phyloP scores from a whole-genome alignment of 2,329 filamentous ascomycete genomes.

The Helicocarpus griseus region DNA sequence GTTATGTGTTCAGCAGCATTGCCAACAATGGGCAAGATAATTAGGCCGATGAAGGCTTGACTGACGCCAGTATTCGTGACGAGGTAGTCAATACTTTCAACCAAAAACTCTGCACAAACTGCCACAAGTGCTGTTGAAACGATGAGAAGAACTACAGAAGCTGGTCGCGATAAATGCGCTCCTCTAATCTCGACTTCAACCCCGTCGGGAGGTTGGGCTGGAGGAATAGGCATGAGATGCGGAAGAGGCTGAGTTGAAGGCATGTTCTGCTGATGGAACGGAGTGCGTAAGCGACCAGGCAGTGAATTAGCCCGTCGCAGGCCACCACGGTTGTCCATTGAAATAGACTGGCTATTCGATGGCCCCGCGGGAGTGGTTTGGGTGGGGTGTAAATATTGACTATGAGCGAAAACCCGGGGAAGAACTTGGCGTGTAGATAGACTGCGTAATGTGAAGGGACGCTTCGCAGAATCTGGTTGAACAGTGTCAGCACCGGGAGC shows the following conservation, averaged over 20 bases:
- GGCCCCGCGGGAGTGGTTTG: conserved; percentile 7
- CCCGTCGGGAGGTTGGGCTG: conserved; percentile 18
- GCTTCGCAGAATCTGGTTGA: conserved; percentile 25
- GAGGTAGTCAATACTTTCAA: conserved; percentile 56
- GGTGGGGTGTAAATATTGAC: conserved; percentile 51
- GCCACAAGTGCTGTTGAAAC: conserved; percentile 57
- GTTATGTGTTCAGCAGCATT: conserved; percentile 67
- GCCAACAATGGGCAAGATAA: conserved; percentile 62
- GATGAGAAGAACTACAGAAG: conserved; percentile 53
- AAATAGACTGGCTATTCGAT: conserved; percentile 15
- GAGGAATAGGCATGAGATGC: conserved; percentile 13
- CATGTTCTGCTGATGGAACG: conserved; percentile 9
- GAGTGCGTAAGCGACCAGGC: conserved; percentile 53
- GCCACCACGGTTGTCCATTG: conserved; percentile 41
- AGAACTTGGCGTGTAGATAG: conserved; percentile 53
- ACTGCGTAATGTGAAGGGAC: conserved; percentile 49
- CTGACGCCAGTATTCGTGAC: conserved; percentile 47
- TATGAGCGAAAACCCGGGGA: conserved; percentile 59
- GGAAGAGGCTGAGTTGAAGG: conserved; percentile 17
- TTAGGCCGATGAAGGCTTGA: conserved; percentile 61
- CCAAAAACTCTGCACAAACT: conserved; percentile 60
- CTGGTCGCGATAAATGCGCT: conserved; percentile 24
- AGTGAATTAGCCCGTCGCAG: conserved; percentile 66
- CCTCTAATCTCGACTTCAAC: conserved; percentile 29
- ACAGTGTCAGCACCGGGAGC: conserved; percentile 30